Conservation (phyloP, 768 basidiomycete species). For the Omphalotus guepiniiformis region DNA sequence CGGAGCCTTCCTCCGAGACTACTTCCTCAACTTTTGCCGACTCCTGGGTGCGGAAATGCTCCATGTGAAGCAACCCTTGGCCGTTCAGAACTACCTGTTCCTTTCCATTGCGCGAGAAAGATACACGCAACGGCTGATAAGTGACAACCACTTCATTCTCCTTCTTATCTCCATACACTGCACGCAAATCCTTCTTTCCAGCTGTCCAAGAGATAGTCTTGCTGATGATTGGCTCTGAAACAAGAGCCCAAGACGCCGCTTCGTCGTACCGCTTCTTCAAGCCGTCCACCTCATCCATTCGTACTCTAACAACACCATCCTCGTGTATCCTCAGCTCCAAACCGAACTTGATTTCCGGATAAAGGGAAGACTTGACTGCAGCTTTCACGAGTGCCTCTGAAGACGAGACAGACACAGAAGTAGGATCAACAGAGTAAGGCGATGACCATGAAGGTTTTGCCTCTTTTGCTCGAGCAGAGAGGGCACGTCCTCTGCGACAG, state of each 20-base stretch:
- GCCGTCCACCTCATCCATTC: slow-evolving; percentile 86
- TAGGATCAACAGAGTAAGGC: slow-evolving; percentile 74
- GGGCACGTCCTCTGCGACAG: slow-evolving; percentile 85
- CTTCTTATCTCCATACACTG: slow-evolving; percentile 60
- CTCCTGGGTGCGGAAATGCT: slow-evolving; percentile 81
- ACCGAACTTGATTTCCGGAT: slow-evolving; percentile 78
- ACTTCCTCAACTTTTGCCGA: slow-evolving; percentile 37
- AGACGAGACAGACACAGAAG: slow-evolving; percentile 47
- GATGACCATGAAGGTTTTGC: slow-evolving; percentile 66
- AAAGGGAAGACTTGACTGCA: slow-evolving; percentile 71
- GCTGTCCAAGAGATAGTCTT: slow-evolving; percentile 58
- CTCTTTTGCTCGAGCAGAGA: slow-evolving; percentile 68
- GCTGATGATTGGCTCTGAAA: slow-evolving; percentile 65
- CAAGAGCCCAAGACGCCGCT: slow-evolving; percentile 84
- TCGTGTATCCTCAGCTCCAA: slow-evolving; percentile 81
- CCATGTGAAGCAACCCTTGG: slow-evolving; percentile 91
- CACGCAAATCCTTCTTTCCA: slow-evolving; percentile 60
- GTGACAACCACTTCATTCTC: slow-evolving; percentile 64
- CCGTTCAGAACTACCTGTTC: slow-evolving; percentile 90
- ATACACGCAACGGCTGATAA: slow-evolving; percentile 73
- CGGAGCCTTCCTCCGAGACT: slow-evolving; percentile 26
- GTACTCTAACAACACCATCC: slow-evolving; percentile 85
- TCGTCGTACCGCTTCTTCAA: slow-evolving; percentile 87
- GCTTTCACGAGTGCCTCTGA: slow-evolving; percentile 66
- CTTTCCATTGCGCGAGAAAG: slow-evolving; percentile 66